These are phyloP conservation scores for Oryza meridionalis DNA, from an alignment of 176 grass and related monocot genomes.

Conservation along the genomic window DNA sequence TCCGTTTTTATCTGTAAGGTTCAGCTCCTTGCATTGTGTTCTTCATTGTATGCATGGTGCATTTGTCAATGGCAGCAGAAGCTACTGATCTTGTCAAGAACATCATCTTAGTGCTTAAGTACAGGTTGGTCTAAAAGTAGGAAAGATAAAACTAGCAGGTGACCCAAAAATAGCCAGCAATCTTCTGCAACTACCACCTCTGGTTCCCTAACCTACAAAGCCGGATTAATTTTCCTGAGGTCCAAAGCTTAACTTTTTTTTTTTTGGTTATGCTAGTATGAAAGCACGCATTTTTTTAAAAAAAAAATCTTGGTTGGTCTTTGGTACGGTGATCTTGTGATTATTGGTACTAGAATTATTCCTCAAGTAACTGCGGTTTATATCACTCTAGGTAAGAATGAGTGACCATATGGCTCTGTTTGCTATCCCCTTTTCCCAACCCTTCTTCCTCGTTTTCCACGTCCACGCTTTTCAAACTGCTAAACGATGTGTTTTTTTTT, in stretches of 20 bases:
- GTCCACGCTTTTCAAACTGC: no score
- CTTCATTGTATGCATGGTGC: no score
- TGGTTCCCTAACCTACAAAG: background rate
- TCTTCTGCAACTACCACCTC: background rate
- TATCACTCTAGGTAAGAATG: background rate
- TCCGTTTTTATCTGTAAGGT: background rate
- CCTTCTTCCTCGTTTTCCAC: no score
- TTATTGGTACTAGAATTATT: background rate
- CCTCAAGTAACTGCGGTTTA: background rate
- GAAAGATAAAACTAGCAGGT: conserved; percentile 3
- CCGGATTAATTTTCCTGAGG: background rate
- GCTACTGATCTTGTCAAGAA: background rate
- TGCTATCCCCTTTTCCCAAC: no score
- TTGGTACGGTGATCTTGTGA: background rate
- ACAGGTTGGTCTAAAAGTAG: background rate
- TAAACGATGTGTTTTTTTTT: no score
- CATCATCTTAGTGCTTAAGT: background rate
- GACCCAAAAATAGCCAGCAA: conserved; percentile 5
- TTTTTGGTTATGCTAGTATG: background rate
- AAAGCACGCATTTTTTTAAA: background rate
- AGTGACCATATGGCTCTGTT: no score
- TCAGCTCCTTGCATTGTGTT: background rate
- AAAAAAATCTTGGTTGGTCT: background rate
- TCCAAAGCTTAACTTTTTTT: background rate
- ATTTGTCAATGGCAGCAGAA: background rate